These are phyloP conservation scores for Didymella segeticola DNA, from an alignment of 2,329 filamentous ascomycete species.

Conservation along the genomic window DNA sequence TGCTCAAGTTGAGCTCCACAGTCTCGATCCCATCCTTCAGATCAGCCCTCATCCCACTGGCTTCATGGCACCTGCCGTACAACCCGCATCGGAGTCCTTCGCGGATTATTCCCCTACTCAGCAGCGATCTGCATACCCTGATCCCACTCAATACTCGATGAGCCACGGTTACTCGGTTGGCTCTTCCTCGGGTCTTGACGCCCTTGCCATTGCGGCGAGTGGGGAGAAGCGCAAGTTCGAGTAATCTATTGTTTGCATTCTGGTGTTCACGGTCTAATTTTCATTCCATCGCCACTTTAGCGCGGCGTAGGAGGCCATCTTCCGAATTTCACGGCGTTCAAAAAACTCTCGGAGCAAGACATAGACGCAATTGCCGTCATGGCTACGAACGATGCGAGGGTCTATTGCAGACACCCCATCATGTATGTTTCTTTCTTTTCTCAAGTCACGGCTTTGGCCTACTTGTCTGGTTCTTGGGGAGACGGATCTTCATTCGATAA, in stretches of 20 bases:
- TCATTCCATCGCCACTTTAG: conserved; percentile 10
- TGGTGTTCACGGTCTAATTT: conserved; percentile 1
- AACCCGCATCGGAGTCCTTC: conserved; percentile 31
- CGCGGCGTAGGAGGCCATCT: conserved; percentile 22
- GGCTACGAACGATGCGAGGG: conserved; percentile 42
- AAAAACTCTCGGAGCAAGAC: conserved; percentile 34
- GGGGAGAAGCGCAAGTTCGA: conserved; percentile 49
- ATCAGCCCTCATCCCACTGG: conserved; percentile 34
- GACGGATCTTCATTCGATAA: background rate
- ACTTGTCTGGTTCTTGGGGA: background rate
- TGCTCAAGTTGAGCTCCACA: conserved; percentile 28
- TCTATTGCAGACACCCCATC: conserved; percentile 6
- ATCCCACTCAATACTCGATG: conserved; percentile 37
- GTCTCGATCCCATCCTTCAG: conserved; percentile 38
- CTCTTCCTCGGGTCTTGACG: conserved; percentile 45
- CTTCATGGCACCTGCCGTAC: conserved; percentile 41
- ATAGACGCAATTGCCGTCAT: conserved; percentile 51
- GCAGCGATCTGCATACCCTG: conserved; percentile 38
- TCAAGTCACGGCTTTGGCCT: background rate
- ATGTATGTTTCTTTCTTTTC: background rate
- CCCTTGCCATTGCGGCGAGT: conserved; percentile 47
- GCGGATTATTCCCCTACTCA: conserved; percentile 28
- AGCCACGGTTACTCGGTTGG: conserved; percentile 32
- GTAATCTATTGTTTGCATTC: conserved; percentile 18
- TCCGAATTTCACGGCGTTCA: conserved; percentile 22